phyloP scores from a whole-genome alignment of 306 rosid genomes.

The Arachis hypogaea region DNA sequence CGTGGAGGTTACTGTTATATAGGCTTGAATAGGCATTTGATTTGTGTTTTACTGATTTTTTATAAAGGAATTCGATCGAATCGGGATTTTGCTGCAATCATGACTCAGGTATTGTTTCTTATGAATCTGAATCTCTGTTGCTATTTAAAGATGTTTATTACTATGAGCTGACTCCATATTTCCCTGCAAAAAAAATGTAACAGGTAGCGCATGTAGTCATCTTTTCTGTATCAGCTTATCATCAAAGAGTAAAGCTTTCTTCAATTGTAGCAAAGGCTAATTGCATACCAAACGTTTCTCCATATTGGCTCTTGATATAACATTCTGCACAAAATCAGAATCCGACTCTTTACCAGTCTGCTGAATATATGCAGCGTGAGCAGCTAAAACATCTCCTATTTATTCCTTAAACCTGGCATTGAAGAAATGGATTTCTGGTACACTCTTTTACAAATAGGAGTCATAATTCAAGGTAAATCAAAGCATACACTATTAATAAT shows the following conservation, averaged over 20 bases:
- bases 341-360: constrained; percentile 56
- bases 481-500: too few species aligned
- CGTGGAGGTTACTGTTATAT: constrained; percentile 30
- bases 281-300: too few species aligned
- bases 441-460: constrained; percentile 44
- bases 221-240: too few species aligned
- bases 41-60: not conserved
- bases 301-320: too few species aligned
- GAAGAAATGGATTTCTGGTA: constrained; percentile 77
- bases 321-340: constrained; percentile 43
- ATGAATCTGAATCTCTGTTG: constrained; percentile 15
- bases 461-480: too few species aligned
- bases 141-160: not conserved
- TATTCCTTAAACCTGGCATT: constrained; percentile 88
- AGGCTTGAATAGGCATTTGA: constrained; percentile 26
- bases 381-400: constrained; percentile 73
- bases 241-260: constrained; percentile 15
- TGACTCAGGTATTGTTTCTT: constrained; percentile 49
- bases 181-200: too few species aligned
- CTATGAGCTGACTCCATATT: not conserved
- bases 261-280: not conserved
- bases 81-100: constrained; percentile 39
- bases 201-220: too few species aligned
- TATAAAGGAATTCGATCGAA: not conserved
- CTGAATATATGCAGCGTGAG: constrained; percentile 62